phyloP scores from a whole-genome alignment of 768 basidiomycete species.

The Termitomyces sp. region DNA sequence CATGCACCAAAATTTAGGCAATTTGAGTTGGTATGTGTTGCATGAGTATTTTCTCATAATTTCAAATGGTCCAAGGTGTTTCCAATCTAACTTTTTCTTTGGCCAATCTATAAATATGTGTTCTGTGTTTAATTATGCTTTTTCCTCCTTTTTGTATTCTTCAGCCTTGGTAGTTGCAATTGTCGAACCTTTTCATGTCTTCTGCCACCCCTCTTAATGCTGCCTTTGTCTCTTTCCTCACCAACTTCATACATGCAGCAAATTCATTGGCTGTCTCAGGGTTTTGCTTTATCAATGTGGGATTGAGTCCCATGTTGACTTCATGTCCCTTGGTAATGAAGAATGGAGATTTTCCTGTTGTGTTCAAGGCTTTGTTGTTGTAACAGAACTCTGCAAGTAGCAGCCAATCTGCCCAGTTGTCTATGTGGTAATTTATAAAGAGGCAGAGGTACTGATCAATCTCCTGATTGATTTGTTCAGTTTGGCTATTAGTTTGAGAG shows the following conservation, averaged over 20 bases:
- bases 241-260: not conserved
- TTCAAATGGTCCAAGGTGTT: not conserved
- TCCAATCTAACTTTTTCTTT: conserved; percentile 7
- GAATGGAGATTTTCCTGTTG: conserved; percentile 19
- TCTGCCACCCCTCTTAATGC: conserved; percentile 14
- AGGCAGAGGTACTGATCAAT: conserved; percentile 22
- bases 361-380: conserved; percentile 22
- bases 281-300: not conserved
- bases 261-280: not conserved
- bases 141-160: conserved; percentile 13
- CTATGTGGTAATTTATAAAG: conserved; percentile 22
- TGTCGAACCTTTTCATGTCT: not conserved
- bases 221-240: conserved; percentile 14
- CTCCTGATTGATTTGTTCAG: conserved; percentile 3
- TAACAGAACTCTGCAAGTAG: conserved; percentile 28
- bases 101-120: conserved; percentile 15
- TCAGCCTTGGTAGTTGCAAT: not conserved
- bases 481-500: conserved; percentile 5
- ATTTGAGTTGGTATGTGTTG: not conserved
- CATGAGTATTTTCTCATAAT: too few relatives aligned
- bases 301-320: not conserved
- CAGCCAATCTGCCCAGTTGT: conserved; percentile 27
- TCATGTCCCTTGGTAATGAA: not conserved
- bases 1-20: not conserved
- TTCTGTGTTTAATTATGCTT: conserved; percentile 19